phyloP scores from a whole-genome alignment of 2,329 filamentous ascomycete genomes.

The Microdochium bolleyi region DNA sequence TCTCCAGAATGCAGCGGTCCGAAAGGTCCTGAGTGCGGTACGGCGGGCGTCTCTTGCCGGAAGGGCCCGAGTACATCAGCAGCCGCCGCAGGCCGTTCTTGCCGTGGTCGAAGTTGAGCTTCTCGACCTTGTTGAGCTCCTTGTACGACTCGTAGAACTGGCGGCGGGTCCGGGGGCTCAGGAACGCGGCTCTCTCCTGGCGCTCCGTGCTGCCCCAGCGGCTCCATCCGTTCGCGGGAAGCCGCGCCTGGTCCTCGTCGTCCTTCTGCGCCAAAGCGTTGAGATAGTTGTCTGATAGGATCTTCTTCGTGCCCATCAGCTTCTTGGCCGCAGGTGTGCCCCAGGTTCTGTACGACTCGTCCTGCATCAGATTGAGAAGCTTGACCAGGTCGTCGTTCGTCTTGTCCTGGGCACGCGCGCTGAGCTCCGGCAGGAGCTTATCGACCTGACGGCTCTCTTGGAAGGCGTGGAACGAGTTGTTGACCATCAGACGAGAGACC shows the following conservation, averaged over 20 bases:
- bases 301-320: conserved; percentile 9
- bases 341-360: conserved; percentile 13
- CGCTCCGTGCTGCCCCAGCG: not conserved
- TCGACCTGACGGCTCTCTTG: conserved; percentile 18
- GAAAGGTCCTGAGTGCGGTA: conserved; percentile 11
- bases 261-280: not conserved
- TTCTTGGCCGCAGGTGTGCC: conserved; percentile 9
- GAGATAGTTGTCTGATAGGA: conserved; percentile 4
- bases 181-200: conserved; percentile 4
- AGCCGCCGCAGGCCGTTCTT: conserved; percentile 16
- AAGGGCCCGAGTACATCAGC: conserved; percentile 9
- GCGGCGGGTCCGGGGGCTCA: conserved; percentile 7
- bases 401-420: conserved; percentile 11
- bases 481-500: conserved; percentile 14
- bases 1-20: conserved; percentile 12
- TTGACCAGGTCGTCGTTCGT: conserved; percentile 12
- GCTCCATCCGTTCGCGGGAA: not conserved
- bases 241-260: conserved; percentile 2
- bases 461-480: conserved; percentile 16
- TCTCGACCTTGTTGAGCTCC: conserved; percentile 5
- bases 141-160: conserved; percentile 16
- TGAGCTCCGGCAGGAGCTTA: conserved; percentile 18
- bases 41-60: not conserved
- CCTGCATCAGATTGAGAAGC: conserved; percentile 18
- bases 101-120: conserved; percentile 11